A percentile compares a stretch with the other conserved stretches of the same genome.
Conservation (phyloP, 768 basidiomycete genomes). For the Mycena filopes region DNA sequence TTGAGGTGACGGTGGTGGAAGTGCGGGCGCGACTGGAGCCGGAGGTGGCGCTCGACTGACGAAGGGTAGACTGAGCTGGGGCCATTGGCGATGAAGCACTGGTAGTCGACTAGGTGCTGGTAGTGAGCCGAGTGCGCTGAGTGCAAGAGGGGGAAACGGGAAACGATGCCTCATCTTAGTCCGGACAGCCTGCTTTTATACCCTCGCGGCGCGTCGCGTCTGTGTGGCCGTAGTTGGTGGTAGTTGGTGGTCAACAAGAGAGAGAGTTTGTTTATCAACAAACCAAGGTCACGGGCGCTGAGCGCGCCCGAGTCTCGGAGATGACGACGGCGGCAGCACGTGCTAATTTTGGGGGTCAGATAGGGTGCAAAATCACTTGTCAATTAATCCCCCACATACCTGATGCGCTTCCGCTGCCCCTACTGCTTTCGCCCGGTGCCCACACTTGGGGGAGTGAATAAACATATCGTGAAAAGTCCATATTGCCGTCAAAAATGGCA, state of each 20-base stretch:
- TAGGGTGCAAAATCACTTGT: not conserved
- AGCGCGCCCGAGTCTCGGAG: not conserved
- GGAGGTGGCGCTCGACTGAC: too few species aligned
- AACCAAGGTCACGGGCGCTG: not conserved
- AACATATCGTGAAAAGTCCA: not conserved
- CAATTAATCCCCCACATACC: not conserved
- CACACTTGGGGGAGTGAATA: not conserved
- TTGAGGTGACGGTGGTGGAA: too few species aligned
- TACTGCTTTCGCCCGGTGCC: not conserved
- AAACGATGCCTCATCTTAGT: not conserved
- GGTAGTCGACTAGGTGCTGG: too few species aligned
- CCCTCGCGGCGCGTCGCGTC: not conserved
- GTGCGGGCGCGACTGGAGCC: too few species aligned
- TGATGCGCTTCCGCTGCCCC: not conserved
- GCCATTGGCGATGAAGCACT: too few species aligned
- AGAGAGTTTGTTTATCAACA: not conserved
- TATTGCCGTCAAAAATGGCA: not conserved
- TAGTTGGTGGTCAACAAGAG: not conserved
- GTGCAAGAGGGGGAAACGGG: too few species aligned
- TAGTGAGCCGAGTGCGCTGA: too few species aligned
- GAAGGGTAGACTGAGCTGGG: too few species aligned
- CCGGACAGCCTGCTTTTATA: not conserved
- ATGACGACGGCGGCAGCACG: slow-evolving; percentile 1
- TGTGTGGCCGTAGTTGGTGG: not conserved
- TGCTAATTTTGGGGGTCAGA: slow-evolving; percentile 1